Conservation (phyloP, 2,329 filamentous ascomycete genomes). For the Rhynchosporium graminicola region DNA sequence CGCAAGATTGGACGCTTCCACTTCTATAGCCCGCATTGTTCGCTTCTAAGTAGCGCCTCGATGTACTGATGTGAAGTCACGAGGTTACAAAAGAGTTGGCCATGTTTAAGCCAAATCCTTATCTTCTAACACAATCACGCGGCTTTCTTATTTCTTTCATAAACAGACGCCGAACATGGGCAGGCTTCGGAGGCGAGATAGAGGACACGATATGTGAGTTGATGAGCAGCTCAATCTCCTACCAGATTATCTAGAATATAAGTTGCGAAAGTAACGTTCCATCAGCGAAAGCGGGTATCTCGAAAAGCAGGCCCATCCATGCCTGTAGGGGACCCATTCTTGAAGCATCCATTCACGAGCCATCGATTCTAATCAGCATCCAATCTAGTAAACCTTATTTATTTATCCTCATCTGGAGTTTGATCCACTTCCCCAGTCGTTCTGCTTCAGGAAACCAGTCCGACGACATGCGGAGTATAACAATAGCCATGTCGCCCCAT, state of each 20-base stretch:
- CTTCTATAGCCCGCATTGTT: no score
- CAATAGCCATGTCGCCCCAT: neutral
- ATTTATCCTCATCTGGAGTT: neutral
- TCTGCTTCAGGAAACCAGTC: neutral
- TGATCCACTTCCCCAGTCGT: conserved; percentile 10
- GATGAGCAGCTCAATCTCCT: no score
- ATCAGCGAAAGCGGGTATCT: conserved; percentile 9
- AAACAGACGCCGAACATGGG: no score
- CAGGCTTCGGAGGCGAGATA: no score
- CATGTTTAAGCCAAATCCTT: no score
- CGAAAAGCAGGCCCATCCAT: neutral
- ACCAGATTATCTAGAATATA: neutral
- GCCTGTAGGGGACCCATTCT: neutral
- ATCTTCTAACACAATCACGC: no score
- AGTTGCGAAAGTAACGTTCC: conserved; percentile 6
- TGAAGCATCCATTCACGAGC: conserved; percentile 7
- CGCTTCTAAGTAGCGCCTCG: no score
- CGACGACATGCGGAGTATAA: conserved; percentile 10
- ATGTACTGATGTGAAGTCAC: no score
- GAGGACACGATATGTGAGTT: no score
- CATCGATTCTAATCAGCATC: neutral
- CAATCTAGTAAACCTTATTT: conserved; percentile 4
- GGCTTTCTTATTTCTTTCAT: no score
- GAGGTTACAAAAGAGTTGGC: no score
- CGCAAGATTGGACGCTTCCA: no score